These are phyloP conservation scores for Macadamia tetraphylla DNA, from an alignment of 164 flowering plant genomes.

Conservation along the genomic window DNA sequence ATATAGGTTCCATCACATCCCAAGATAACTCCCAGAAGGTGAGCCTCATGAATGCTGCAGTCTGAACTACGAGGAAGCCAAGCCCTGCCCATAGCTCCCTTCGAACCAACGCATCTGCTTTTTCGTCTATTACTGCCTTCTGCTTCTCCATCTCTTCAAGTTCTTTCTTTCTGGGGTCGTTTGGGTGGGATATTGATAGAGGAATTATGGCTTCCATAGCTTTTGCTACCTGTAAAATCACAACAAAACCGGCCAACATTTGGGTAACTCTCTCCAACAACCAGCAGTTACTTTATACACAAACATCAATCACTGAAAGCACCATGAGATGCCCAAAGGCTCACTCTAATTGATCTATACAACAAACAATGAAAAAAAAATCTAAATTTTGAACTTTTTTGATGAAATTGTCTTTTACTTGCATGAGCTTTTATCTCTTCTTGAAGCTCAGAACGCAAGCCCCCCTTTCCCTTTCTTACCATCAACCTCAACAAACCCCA, in stretches of 20 bases:
- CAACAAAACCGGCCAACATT: constrained; percentile 28
- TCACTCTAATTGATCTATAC: too few relatives aligned
- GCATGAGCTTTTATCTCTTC: too few relatives aligned
- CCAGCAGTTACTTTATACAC: too few relatives aligned
- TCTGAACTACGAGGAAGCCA: constrained; percentile 47
- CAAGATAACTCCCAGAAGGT: constrained; percentile 82
- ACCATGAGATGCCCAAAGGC: too few relatives aligned
- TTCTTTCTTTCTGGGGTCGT: constrained; percentile 38
- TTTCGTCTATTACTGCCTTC: constrained; percentile 41
- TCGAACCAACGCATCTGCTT: constrained; percentile 39
- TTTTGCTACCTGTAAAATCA: constrained; percentile 53
- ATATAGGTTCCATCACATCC: constrained; percentile 87
- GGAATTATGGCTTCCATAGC: constrained; percentile 41
- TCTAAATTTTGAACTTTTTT: too few relatives aligned
- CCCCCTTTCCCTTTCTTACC: too few relatives aligned
- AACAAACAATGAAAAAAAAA: too few relatives aligned
- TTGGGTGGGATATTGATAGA: constrained; percentile 12
- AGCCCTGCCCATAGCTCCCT: constrained; percentile 62
- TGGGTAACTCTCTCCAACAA: constrained; percentile 3
- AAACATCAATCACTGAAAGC: too few relatives aligned
- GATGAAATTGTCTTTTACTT: too few relatives aligned
- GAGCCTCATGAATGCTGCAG: constrained; percentile 68
- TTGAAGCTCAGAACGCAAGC: too few relatives aligned
- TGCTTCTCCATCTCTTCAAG: constrained; percentile 45
- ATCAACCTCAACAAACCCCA: too few relatives aligned